A percentile compares a stretch with the other conserved stretches of the same genome.
These are phyloP conservation scores for Mimosa bimucronata DNA, from an alignment of 306 rosid genomes.

Conservation along the genomic window DNA sequence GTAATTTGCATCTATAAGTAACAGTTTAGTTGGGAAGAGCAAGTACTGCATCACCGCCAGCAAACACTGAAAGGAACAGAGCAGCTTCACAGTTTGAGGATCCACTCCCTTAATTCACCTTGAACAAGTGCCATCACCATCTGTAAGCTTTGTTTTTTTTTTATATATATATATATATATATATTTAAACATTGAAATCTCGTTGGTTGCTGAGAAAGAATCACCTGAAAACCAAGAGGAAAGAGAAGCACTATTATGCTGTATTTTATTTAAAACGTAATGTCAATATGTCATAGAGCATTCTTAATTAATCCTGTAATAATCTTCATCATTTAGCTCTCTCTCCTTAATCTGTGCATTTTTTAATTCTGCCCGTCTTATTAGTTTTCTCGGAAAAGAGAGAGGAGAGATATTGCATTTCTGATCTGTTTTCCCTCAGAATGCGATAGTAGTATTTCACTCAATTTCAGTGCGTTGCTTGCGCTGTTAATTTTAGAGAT, in stretches of 20 bases:
- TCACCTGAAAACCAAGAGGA: neutral
- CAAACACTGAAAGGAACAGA: constrained; percentile 22
- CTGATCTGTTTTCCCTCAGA: neutral
- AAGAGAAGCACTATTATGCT: neutral
- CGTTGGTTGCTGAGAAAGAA: constrained; percentile 38
- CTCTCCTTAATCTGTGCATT: neutral
- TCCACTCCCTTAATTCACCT: neutral
- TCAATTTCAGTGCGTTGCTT: neutral
- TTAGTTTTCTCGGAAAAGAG: neutral
- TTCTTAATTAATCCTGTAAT: neutral
- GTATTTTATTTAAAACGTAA: neutral
- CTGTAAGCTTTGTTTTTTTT: constrained; percentile 31
- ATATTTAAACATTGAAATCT: constrained; percentile 17
- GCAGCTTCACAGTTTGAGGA: neutral
- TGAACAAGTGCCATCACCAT: neutral
- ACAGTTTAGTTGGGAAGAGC: neutral
- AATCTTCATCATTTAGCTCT: neutral
- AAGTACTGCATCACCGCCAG: constrained; percentile 29
- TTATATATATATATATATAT: no score
- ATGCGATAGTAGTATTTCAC: neutral
- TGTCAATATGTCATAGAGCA: neutral
- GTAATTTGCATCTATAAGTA: neutral
- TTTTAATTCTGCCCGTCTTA: neutral
- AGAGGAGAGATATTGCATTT: neutral
- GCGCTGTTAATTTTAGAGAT: neutral